These are phyloP conservation scores for Metarhizium rileyi DNA, from an alignment of 2,329 filamentous ascomycete genomes.

Conservation along the genomic window DNA sequence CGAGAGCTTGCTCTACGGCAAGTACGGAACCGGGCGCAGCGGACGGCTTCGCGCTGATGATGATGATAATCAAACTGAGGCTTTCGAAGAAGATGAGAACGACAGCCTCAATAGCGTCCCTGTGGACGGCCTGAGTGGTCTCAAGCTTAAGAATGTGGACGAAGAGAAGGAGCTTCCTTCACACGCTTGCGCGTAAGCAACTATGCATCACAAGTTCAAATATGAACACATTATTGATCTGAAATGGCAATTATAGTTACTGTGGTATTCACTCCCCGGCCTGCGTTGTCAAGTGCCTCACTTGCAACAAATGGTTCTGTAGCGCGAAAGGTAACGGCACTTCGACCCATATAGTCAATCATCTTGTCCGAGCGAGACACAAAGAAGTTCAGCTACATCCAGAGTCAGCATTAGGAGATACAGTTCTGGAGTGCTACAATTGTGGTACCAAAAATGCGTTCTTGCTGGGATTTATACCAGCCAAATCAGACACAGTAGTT, in stretches of 20 bases:
- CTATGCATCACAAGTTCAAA: conserved; percentile 3
- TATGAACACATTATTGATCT: neutral
- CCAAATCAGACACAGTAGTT: conserved; percentile 96
- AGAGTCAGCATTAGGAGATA: conserved; percentile 85
- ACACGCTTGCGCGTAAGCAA: conserved; percentile 84
- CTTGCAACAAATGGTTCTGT: conserved; percentile 98
- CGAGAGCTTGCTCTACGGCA: conserved; percentile 69
- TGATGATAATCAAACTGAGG: conserved; percentile 81
- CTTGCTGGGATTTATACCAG: conserved; percentile 92
- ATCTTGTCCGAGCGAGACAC: conserved; percentile 91
- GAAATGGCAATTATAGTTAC: conserved; percentile 46
- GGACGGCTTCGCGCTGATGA: conserved; percentile 68
- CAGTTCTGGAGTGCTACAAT: conserved; percentile 96
- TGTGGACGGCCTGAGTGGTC: conserved; percentile 62
- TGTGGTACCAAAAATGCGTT: conserved; percentile 99
- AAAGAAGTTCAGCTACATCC: conserved; percentile 98
- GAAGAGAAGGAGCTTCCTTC: conserved; percentile 86
- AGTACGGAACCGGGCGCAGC: conserved; percentile 47
- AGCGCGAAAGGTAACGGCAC: conserved; percentile 93
- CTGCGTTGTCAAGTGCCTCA: conserved; percentile 91
- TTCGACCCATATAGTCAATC: conserved; percentile 96
- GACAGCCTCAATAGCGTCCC: conserved; percentile 71
- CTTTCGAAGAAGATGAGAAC: conserved; percentile 72
- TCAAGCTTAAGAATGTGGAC: conserved; percentile 48
- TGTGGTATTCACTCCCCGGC: conserved; percentile 95